Evolutionary conservation across 345 rosid species (phyloP), one percentile per base, ranked within the genome.

Genomic region (Pugionium dolabratum): DNA sequence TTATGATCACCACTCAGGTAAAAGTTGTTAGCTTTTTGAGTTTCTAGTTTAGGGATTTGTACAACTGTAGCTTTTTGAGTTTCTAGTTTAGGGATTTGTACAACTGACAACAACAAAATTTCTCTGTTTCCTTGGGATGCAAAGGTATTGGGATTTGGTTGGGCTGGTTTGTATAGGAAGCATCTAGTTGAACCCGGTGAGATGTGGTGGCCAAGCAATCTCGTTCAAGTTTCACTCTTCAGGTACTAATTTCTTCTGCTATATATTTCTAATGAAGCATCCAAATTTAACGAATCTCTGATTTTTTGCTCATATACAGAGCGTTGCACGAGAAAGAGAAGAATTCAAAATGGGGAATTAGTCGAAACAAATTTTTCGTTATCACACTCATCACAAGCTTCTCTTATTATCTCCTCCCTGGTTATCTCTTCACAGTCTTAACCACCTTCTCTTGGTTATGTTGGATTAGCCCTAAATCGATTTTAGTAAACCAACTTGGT

Each of bases 1-100:
- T 90, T 69, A 84, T 88, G 92, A 8, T 79, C 10, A 90, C 97
- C 11, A 86, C 95, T 66, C 97, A 90, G 93, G 97, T 90, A 59
- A 36, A 30, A 2, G 0, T 1, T 50, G 11, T 4, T 54, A 29
- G 5, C n/a, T 28, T 7, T 26, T 65, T 39, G 6, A 1, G 1
- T 2, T 37, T 71, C 7, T 26, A 63, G 40, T 40, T 71, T 56
- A 55, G 48, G 43, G 39, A 1, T 32, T 6, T 32, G 40, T 56
- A 9, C 40, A 30, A 4, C 32, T n/a, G 3, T n/a, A 3, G 8
- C 9, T 41, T 6, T 0, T 65, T 39, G 6, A 1, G 1, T 2
- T 37, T 71, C 7, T 26, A 63, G 40, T 40, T 71, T 56, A 55
- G 48, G 43, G 39, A 1, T 32, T 6, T 32, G 40, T 56, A 9